phyloP scores from a whole-genome alignment of 2,329 filamentous ascomycete genomes.

The Phoma sp. region DNA sequence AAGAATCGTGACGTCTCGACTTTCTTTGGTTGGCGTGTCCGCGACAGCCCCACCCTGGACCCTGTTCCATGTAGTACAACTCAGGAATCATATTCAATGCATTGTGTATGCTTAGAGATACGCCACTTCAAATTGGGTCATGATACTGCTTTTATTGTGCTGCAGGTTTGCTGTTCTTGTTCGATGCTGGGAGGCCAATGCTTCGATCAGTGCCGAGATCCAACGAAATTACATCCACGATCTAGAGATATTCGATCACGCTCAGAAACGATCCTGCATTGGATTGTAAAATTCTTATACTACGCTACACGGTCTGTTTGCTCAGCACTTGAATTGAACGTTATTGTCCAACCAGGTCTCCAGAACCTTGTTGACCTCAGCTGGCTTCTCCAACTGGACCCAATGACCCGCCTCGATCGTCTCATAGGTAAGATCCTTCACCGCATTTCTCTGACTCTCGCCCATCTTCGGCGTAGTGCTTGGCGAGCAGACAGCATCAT shows the following conservation, averaged over 20 bases:
- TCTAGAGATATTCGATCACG: too few species aligned
- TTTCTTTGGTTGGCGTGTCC: background rate
- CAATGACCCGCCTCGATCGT: constrained; percentile 49
- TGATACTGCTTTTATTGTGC: too few species aligned
- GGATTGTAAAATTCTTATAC: too few species aligned
- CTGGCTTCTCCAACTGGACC: constrained; percentile 36
- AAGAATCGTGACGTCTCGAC: constrained; percentile 5
- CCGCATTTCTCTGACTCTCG: constrained; percentile 44
- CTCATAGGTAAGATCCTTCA: constrained; percentile 52
- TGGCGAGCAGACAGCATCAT: constrained; percentile 46
- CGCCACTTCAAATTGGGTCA: too few species aligned
- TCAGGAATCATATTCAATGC: too few species aligned
- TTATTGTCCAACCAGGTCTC: constrained; percentile 31
- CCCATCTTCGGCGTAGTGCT: constrained; percentile 39
- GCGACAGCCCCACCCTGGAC: constrained; percentile 1
- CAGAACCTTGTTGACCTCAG: constrained; percentile 30
- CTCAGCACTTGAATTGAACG: constrained; percentile 11
- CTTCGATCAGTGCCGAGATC: too few species aligned
- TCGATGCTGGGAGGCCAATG: too few species aligned
- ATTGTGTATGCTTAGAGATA: too few species aligned
- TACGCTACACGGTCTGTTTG: background rate
- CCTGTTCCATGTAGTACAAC: too few species aligned
- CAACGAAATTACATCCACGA: too few species aligned
- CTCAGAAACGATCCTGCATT: too few species aligned
- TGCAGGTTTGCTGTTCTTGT: too few species aligned